Conservation (phyloP, 345 rosid species). For the Turnera subulata region DNA sequence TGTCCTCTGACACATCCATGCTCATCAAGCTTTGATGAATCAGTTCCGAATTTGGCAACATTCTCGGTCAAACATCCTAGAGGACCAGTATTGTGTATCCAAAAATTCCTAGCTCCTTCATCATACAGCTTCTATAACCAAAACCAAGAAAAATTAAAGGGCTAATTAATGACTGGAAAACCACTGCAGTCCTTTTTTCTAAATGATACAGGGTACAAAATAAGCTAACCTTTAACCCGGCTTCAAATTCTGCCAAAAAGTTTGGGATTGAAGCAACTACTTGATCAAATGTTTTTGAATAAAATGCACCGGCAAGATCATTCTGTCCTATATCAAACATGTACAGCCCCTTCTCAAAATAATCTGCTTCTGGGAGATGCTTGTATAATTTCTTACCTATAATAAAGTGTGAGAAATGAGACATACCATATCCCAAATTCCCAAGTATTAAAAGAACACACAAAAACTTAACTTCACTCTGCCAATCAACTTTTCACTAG, state of each 20-base stretch:
- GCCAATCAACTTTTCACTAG: slow-evolving; percentile 63
- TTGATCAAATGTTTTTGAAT: slow-evolving; percentile 82
- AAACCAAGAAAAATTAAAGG: slow-evolving; percentile 7
- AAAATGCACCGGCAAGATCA: slow-evolving; percentile 93
- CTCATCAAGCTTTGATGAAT: slow-evolving; percentile 79
- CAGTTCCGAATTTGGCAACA: slow-evolving; percentile 80
- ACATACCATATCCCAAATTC: neutral
- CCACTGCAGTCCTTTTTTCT: too few species aligned
- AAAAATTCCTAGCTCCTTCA: slow-evolving; percentile 85
- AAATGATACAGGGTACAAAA: too few species aligned
- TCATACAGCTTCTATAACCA: slow-evolving; percentile 62
- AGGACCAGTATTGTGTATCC: too few species aligned
- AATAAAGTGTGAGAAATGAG: neutral
- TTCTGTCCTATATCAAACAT: slow-evolving; percentile 96
- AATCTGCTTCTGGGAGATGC: slow-evolving; percentile 66
- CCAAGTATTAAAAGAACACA: slow-evolving; percentile 79
- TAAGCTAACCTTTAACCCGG: slow-evolving; percentile 56
- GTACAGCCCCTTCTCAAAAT: slow-evolving; percentile 63
- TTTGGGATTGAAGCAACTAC: slow-evolving; percentile 69
- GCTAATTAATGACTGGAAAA: too few species aligned
- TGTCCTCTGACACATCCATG: slow-evolving; percentile 75
- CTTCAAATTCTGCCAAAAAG: slow-evolving; percentile 67
- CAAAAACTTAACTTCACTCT: neutral
- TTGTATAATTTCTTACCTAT: slow-evolving; percentile 49
- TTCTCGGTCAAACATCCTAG: too few species aligned